Evolutionary conservation across 139 green algal species (phyloP).

Genomic region (Zygnema cylindricum): DNA sequence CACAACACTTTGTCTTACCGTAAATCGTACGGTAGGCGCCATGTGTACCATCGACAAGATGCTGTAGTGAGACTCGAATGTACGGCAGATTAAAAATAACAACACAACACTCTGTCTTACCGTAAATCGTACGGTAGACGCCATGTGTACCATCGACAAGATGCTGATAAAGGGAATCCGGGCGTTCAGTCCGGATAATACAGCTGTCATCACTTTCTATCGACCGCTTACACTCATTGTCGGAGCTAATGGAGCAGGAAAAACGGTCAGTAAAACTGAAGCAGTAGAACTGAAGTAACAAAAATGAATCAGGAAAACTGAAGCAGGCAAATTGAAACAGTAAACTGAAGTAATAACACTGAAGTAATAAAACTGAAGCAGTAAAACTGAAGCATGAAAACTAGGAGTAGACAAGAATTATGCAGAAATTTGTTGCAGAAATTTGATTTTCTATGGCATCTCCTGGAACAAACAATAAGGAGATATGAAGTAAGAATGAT

Average conservation of each 20-base stretch:
- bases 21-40: too few relatives aligned
- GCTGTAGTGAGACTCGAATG: too few relatives aligned
- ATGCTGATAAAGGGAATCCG: slow-evolving; percentile 98
- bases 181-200: slow-evolving; percentile 90
- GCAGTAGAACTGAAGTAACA: not conserved
- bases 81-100: too few relatives aligned
- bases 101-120: slow-evolving; percentile 77
- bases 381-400: too few relatives aligned
- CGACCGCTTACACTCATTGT: slow-evolving; percentile 97
- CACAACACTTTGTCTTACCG: slow-evolving; percentile 78
- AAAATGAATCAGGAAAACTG: not conserved
- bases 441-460: too few relatives aligned
- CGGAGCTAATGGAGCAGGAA: slow-evolving; percentile 93
- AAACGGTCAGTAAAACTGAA: slow-evolving; percentile 83
- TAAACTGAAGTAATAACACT: not conserved
- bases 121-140: too few relatives aligned
- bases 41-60: slow-evolving; percentile 61
- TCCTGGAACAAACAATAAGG: too few relatives aligned
- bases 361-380: not conserved
- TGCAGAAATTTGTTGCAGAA: too few relatives aligned
- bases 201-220: slow-evolving; percentile 89
- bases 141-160: too few relatives aligned
- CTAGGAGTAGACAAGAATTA: too few relatives aligned
- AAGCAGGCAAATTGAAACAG: not conserved
- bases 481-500: too few relatives aligned